phyloP scores from a whole-genome alignment of 768 basidiomycete genomes.

The Trametes cingulata region DNA sequence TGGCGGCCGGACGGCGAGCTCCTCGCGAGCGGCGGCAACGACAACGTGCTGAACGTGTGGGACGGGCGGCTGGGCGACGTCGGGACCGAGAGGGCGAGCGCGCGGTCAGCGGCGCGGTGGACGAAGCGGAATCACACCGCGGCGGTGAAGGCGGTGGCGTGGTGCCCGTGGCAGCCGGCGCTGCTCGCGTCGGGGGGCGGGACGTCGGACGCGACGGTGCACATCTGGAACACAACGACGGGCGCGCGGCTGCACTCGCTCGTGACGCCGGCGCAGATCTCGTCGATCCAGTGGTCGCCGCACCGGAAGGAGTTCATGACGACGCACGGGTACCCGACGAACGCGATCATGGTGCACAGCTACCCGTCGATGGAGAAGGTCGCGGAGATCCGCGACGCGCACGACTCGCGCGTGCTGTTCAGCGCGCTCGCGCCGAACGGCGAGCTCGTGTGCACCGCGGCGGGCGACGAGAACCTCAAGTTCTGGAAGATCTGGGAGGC shows the following conservation, averaged over 20 bases:
- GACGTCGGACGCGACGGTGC: slow-evolving; percentile 88
- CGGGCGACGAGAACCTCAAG: slow-evolving; percentile 95
- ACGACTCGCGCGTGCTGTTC: slow-evolving; percentile 88
- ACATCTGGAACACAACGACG: slow-evolving; percentile 90
- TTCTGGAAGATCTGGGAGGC: slow-evolving; percentile 91
- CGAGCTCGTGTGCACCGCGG: slow-evolving; percentile 88
- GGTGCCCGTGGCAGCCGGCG: slow-evolving; percentile 96
- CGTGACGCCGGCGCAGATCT: slow-evolving; percentile 88
- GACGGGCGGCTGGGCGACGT: slow-evolving; percentile 62
- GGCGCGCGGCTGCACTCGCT: slow-evolving; percentile 88
- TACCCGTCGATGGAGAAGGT: slow-evolving; percentile 87
- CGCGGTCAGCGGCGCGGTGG: slow-evolving; percentile 43
- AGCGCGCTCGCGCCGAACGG: slow-evolving; percentile 86
- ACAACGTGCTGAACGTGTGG: slow-evolving; percentile 98
- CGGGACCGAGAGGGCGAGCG: slow-evolving; percentile 14
- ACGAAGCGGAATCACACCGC: slow-evolving; percentile 58
- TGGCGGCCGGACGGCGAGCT: slow-evolving; percentile 90
- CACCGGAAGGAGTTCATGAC: slow-evolving; percentile 88
- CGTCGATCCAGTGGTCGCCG: slow-evolving; percentile 84
- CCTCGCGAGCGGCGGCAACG: slow-evolving; percentile 93
- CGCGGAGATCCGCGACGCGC: slow-evolving; percentile 87
- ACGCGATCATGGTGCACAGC: slow-evolving; percentile 75
- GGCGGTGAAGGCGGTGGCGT: slow-evolving; percentile 72
- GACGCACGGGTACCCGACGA: slow-evolving; percentile 94
- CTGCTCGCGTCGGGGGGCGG: slow-evolving; percentile 94